Evolutionary conservation across 306 rosid species (phyloP), one percentile per base, ranked within the genome.

Genomic region (Inga laurina): DNA sequence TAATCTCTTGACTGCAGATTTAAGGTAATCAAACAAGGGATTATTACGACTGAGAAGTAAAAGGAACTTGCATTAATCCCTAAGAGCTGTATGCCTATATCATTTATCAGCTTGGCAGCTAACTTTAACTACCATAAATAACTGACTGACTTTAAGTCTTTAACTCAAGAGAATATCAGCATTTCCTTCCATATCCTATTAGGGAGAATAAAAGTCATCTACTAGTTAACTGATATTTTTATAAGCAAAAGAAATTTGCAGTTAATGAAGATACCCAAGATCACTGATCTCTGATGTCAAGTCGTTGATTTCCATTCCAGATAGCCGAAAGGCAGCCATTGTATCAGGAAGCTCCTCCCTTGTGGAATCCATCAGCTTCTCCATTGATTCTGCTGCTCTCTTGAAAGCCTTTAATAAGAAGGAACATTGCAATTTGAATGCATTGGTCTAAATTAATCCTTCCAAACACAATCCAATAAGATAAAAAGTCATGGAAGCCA

Each of bases 241-340:
- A 71, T 3, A 54, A 70, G 41, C 66, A 21, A 77, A 69, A 72
- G 35, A 69, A 44, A 64, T 7, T 73, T 35, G 3, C 61, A 81
- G 11, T 39, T 44, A 65, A 57, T 79, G 49, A 70, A 74, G 75
- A 27, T 57, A 92, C 97, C 99, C 97, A 15, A 92, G 79, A 88
- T 94, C 97, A 83, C 95, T 91, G 76, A 97, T 97, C 79, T 94
- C 97, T 79, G 91, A 88, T 19, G 98, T 94, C 39, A 94, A 83
- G 87, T 97, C 99, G 79, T 93, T 90, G 74, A 94, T 92, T 91
- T 97, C 98, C 97, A 94, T 94, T 82, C 97, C 97, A 77, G 99
- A 96, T 88, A 96, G 84, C 10, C 97, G 91, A 84, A 96, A 86
- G 56, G 97, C 92, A 21, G 97, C 93, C 97, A 94, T 92, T 48